Base-by-base conservation (phyloP, 2,329 filamentous ascomycete species). In the Ampelomyces quisqualis region DNA sequence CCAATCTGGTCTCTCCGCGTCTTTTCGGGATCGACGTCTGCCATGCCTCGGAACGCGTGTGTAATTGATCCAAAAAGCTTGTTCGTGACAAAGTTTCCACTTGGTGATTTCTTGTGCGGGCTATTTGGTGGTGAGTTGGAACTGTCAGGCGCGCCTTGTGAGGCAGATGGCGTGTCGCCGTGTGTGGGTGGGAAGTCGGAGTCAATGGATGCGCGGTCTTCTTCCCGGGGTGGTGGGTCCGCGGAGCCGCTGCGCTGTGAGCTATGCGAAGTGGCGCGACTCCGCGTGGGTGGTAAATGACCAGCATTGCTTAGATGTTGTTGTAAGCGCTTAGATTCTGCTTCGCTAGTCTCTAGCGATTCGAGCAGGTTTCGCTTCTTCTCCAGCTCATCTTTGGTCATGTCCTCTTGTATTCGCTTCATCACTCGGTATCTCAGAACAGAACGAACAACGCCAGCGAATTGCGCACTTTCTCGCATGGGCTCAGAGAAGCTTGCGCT, bases 391-490 rank as follows among this genome's bases (percentile, higher is more conserved):
- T 98, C 93, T 30, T 85, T 85, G 1, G 93, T 97, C 84, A 97
- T 91, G 64, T 98, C 93, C 67, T 97, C 90, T 64, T 98, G 93
- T 38, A 98, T 88, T 32, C 93, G 81, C 73, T 98, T 98, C 48
- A 96, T 73, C 2, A 97, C 85, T 11, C 93, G 79, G 65, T 96
- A 98, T 51, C 88, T 82, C 39, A 98, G 74, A 22, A 98, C 91
- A 52, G 77, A 87, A 28, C 90, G 82, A 3, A 98, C 93, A 1
- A 98, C 89, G 8, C 93, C 88, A 0, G 93, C 93, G 66, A 98
- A 98, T 62, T 98, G 93, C 9, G 93, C 90, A 59, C 90, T 95
- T 71, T 98, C 93, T 40, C 94, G 82, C 89, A 98, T 96, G 0
- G 93, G 93, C 63, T 98, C 94, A 0, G 94, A 90, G 63, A 98